Conservation (phyloP, 148 eudicot species). For the Nyssa sinensis region DNA sequence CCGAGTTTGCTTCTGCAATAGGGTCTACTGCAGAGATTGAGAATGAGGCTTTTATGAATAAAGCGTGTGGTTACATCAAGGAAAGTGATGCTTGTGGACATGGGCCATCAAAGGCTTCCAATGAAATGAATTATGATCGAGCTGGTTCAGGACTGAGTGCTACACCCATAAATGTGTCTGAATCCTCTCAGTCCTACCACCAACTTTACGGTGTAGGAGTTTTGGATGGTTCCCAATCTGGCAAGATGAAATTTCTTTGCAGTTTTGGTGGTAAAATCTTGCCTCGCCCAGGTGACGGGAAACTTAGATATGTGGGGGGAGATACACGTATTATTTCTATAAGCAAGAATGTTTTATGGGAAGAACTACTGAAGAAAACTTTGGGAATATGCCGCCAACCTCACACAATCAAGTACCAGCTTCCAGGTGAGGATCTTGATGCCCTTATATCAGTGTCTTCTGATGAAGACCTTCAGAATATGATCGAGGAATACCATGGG, state of each 20-base stretch:
- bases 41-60: conserved; percentile 30
- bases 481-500: conserved; percentile 86
- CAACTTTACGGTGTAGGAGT: conserved; percentile 40
- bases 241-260: conserved; percentile 81
- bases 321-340: conserved; percentile 85
- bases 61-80: conserved; percentile 20
- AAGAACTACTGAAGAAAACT: conserved; percentile 69
- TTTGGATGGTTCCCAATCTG: conserved; percentile 56
- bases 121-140: conserved; percentile 30
- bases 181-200: conserved; percentile 33
- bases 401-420: conserved; percentile 84
- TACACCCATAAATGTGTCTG: conserved; percentile 37
- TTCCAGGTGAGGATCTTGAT: conserved; percentile 97
- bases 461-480: conserved; percentile 90
- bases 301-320: conserved; percentile 93
- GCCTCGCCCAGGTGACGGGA: conserved; percentile 91
- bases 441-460: conserved; percentile 90
- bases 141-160: conserved; percentile 30
- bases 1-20: conserved; percentile 56
- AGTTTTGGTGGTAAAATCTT: conserved; percentile 92
- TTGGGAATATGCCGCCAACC: conserved; percentile 66
- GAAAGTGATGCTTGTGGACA: conserved; percentile 32
- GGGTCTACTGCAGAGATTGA: conserved; percentile 47
- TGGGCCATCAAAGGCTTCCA: conserved; percentile 32
- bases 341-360: conserved; percentile 57